Percentiles rank a stretch among this genome's conserved stretches.
Conservation (phyloP, 805 yeast genomes). For the Wickerhamiella cacticola region DNA sequence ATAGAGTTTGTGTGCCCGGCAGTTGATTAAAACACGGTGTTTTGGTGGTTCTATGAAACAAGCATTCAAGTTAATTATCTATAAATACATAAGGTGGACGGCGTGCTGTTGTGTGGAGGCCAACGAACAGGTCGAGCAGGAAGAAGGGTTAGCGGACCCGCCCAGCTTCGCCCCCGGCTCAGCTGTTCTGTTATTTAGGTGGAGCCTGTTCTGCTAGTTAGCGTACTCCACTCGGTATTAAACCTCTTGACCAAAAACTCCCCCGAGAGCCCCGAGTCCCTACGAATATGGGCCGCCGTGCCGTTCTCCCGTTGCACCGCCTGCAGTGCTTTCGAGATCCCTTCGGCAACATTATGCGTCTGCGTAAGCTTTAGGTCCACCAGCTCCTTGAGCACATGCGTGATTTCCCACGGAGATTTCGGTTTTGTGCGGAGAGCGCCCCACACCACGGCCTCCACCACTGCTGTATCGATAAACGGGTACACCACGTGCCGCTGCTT, state of each 20-base stretch:
- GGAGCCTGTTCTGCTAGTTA: neutral
- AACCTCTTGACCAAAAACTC: neutral
- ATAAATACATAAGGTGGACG: neutral
- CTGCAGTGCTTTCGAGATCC: neutral
- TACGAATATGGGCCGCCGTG: neutral
- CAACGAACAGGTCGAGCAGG: too few relatives aligned
- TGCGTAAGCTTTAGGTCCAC: neutral
- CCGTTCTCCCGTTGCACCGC: neutral
- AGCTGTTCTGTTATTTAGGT: neutral
- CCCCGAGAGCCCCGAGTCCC: neutral
- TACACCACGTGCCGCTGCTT: neutral
- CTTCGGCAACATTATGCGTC: neutral
- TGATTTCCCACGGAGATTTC: slow-evolving; percentile 5
- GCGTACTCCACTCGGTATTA: neutral
- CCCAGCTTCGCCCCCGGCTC: too few relatives aligned
- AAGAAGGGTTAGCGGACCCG: too few relatives aligned
- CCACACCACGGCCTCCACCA: neutral
- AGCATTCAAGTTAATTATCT: neutral
- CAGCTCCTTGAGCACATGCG: neutral
- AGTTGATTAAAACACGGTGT: too few relatives aligned
- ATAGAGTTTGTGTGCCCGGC: too few relatives aligned
- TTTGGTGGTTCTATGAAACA: slow-evolving; percentile 5
- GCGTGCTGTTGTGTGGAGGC: too few relatives aligned
- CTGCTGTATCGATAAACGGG: neutral
- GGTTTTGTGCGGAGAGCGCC: slow-evolving; percentile 3